Percentiles rank a stretch among this genome's conserved stretches.
phyloP scores from a whole-genome alignment of 2,329 filamentous ascomycete genomes.

The Monosporascus ibericus region DNA sequence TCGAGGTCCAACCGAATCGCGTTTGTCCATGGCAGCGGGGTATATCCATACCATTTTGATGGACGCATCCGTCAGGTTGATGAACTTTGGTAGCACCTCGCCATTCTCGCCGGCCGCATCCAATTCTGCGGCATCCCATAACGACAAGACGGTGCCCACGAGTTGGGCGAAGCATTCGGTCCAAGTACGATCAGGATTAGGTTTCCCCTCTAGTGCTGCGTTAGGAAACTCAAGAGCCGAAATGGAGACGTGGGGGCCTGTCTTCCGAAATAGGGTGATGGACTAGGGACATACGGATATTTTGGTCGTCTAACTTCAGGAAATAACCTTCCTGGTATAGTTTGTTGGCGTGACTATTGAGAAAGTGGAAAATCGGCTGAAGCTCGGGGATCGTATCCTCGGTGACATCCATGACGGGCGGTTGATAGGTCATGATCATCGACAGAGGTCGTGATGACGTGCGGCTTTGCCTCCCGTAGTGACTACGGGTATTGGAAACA shows the following conservation, averaged over 20 bases:
- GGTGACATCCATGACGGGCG: slow-evolving; percentile 77
- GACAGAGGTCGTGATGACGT: slow-evolving; percentile 68
- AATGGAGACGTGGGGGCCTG: neutral
- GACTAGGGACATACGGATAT: slow-evolving; percentile 62
- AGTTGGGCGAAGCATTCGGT: slow-evolving; percentile 96
- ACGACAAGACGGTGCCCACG: slow-evolving; percentile 85
- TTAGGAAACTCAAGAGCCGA: slow-evolving; percentile 5
- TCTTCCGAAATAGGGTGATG: slow-evolving; percentile 2
- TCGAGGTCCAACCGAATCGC: too few relatives aligned
- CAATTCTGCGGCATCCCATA: slow-evolving; percentile 92
- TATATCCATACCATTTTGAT: slow-evolving; percentile 77
- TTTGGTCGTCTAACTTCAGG: slow-evolving; percentile 90
- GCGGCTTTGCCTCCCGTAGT: slow-evolving; percentile 31
- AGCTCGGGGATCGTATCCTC: slow-evolving; percentile 87
- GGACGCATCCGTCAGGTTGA: slow-evolving; percentile 94
- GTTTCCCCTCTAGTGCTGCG: slow-evolving; percentile 64
- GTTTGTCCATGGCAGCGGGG: neutral
- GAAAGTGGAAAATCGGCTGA: slow-evolving; percentile 85
- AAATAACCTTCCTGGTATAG: slow-evolving; percentile 98
- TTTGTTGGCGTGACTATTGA: slow-evolving; percentile 95
- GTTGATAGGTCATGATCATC: slow-evolving; percentile 80
- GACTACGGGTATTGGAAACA: slow-evolving; percentile 21
- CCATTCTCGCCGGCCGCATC: slow-evolving; percentile 80
- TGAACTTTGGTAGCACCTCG: slow-evolving; percentile 84
- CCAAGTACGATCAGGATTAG: slow-evolving; percentile 83